Evolutionary conservation across 2,329 filamentous ascomycete species (phyloP).

Genomic region (Colletotrichum musae): DNA sequence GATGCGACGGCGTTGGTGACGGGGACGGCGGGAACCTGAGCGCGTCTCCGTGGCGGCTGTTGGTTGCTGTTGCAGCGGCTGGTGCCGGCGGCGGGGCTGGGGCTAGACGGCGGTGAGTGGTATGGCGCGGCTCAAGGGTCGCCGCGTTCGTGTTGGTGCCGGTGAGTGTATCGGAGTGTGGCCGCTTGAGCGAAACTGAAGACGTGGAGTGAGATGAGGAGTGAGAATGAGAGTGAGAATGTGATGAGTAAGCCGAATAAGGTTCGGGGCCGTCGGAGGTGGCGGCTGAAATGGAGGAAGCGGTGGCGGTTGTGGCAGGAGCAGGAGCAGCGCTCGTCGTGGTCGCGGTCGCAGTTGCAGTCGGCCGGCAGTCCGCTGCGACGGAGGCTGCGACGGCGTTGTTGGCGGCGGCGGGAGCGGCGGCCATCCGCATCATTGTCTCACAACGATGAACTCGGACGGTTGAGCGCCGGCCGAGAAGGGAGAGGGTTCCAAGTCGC

Average conservation of each 20-base stretch:
- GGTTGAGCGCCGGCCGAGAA: no score
- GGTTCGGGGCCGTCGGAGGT: constrained; percentile 26
- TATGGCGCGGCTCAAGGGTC: constrained; percentile 23
- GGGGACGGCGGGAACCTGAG: constrained; percentile 35
- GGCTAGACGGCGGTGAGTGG: constrained; percentile 24
- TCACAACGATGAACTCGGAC: constrained; percentile 7
- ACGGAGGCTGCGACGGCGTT: constrained; percentile 22
- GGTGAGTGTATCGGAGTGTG: background rate
- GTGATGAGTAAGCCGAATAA: constrained; percentile 23
- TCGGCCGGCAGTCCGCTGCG: constrained; percentile 17
- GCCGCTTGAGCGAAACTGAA: background rate
- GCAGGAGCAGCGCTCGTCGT: background rate
- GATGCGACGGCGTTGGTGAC: constrained; percentile 35
- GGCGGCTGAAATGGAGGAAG: constrained; percentile 13
- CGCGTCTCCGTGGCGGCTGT: constrained; percentile 26
- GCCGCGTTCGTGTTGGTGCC: background rate
- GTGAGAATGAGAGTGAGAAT: no score
- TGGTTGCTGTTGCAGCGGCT: constrained; percentile 3
- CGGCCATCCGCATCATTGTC: constrained; percentile 41
- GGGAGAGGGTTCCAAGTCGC: no score
- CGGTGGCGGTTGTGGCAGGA: background rate
- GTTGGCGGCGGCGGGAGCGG: constrained; percentile 21
- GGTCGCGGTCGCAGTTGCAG: background rate
- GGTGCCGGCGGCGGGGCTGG: constrained; percentile 21
- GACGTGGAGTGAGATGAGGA: background rate